Evolutionary conservation across 2,329 filamentous ascomycete species (phyloP), one percentile per base, ranked within the genome.

Genomic region (Alternaria triticina): DNA sequence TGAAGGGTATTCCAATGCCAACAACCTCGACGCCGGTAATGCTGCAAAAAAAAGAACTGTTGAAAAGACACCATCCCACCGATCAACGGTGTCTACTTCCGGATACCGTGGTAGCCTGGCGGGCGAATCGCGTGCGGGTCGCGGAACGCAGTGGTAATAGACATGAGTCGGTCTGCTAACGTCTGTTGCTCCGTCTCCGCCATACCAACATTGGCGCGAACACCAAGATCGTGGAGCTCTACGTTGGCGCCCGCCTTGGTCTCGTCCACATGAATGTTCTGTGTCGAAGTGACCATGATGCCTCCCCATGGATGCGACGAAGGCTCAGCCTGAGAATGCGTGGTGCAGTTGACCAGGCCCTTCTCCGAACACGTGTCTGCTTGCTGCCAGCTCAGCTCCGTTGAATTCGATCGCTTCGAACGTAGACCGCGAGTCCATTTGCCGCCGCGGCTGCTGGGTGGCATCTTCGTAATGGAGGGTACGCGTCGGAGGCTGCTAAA

Each of bases 151-250:
- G 72, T 74, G 2, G 74, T 79, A 22, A 79, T 77, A 1, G 69
- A 61, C 68, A 79, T 73, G 30, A 79, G 51, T 27, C 61, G 68
- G 51, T 84, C 82, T 5, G 79, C 81, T 67, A 82, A 73, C 0
- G 81, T 83, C 58, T 74, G 74, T 61, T 82, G 78, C 62, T 83
- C 82, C 58, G 74, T 76, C 15, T 78, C 78, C 10, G 68, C 80
- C 13, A 79, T 69, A 20, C 73, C 62, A 30, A 73, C 70, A 54
- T 79, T 74, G 11, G 74, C 70, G n/a, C 57, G 72, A 6, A 80
- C 62, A 3, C 79, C 79, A 56, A 81, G 55, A 1, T 80, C 72
- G 8, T 59, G 69, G 61, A 80, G 40, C 63, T 80, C 78, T 46
- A 79, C 54, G 0, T 68, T 65, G 0, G 57, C 62, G 3, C 65